Base-by-base conservation (phyloP, 257 asterid species). In the Parsonsia alboflavescens region DNA sequence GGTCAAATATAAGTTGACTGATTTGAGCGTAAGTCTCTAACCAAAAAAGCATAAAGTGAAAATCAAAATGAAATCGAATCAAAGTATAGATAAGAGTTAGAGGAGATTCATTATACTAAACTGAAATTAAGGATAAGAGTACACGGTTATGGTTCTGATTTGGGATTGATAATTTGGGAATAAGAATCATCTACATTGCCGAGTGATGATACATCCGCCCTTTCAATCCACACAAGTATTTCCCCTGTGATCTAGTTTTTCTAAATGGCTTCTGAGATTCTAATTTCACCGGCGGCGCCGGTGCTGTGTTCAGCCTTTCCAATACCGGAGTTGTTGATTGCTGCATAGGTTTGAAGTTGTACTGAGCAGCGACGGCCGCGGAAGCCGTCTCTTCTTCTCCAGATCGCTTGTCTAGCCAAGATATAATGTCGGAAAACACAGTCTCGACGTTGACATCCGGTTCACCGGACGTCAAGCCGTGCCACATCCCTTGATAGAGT, bases 401-500 rank as follows among this genome's bases (percentile, higher is more conserved):
- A 3, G 80, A 76, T 41, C 82, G 96, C 74, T 72, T 82, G 77
- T 92, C 89, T 7, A 94, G 96, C 99, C 99, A 94, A 0, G 86
- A 73, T 68, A 90, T 84, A 80, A 94, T 94, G 57, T 94, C 99
- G 0, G 82, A 66, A 72, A 94, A 94, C 49, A 94, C 98, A 6
- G 84, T 68, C 70, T 89, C 87, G 33, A 86, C 70, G 84, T 86
- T 86, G 16, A 80, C 70, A 36, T 82, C 86, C 30, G 88, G 86
- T 46, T 86, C 90, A 21, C 90, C 90, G 7, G 80, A 80, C 33
- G 88, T 84, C 70, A 86, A 74, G 33, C 80, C 86, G 6, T 86
- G 90, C 90, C 90, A 94, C 99, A 92, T 92, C 74, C 96, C 99
- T 0, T 89, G 89, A 71, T 94, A 92, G 48, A 94, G 85, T 73